phyloP scores from a whole-genome alignment of 2,329 filamentous ascomycete genomes.

The Coccinonectria pachysandricola region DNA sequence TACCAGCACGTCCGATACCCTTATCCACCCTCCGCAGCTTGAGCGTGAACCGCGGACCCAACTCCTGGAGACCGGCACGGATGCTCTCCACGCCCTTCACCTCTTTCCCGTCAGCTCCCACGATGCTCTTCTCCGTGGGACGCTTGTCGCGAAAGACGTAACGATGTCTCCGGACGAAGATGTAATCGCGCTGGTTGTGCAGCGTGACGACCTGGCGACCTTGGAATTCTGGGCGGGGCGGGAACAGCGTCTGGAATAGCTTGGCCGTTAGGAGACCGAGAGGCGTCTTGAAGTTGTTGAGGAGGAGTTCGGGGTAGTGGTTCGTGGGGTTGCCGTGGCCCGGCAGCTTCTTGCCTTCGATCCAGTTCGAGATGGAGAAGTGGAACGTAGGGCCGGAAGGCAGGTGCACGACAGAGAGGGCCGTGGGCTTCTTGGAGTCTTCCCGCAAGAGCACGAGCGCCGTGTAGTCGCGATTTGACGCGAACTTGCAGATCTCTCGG shows the following conservation, averaged over 20 bases:
- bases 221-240: conserved; percentile 69
- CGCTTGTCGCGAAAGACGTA: conserved; percentile 91
- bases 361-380: conserved; percentile 83
- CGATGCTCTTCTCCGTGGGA: conserved; percentile 75
- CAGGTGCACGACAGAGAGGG: conserved; percentile 74
- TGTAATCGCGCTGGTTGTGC: conserved; percentile 93
- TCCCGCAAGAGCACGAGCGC: conserved; percentile 79
- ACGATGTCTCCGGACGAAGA: conserved; percentile 81
- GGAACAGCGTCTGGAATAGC: conserved; percentile 55
- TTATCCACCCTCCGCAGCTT: conserved; percentile 88
- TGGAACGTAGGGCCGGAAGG: conserved; percentile 85
- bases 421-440: conserved; percentile 75
- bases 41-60: conserved; percentile 65
- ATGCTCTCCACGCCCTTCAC: conserved; percentile 80
- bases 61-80: conserved; percentile 76
- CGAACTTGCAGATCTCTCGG: conserved; percentile 80
- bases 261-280: conserved; percentile 80
- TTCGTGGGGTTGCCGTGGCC: conserved; percentile 83
- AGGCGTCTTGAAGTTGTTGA: conserved; percentile 92
- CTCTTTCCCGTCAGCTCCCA: conserved; percentile 70
- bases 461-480: conserved; percentile 71
- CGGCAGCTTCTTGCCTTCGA: conserved; percentile 76
- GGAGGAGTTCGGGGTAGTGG: conserved; percentile 79
- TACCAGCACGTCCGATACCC: conserved; percentile 62
- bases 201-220: conserved; percentile 85